Base-by-base conservation (phyloP, 108 stramenopile genomes). In the Cylindrotheca fusiformis region DNA sequence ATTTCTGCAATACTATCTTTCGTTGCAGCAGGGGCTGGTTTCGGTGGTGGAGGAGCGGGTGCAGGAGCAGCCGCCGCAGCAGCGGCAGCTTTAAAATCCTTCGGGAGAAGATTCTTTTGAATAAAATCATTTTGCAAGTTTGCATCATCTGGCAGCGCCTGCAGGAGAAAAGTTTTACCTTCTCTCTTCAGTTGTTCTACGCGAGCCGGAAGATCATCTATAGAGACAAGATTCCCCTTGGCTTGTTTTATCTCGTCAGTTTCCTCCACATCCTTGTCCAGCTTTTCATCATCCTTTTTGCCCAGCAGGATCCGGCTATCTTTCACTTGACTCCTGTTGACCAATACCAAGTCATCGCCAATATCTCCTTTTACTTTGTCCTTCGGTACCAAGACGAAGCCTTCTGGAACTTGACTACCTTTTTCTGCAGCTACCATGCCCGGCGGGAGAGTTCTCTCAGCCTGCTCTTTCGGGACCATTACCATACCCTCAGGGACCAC, bases 121-220 rank as follows among this genome's bases (percentile, higher is more conserved):
- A 74, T 66, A 26, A 74, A 74, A 45, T 74, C 72, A 33, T 74
- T 36, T 67, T 67, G 58, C 60, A 74, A 56, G 28, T 66, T 48
- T 53, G 27, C 33, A 45, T 74, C 72, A 23, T 60, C 54, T 1
- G 65, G 68, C 27, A 78, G 67, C 0, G 73, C 69, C 24, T 75
- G 69, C 18, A 80, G 55, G 3, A 80, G 65, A 60, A 80, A 80
- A 23, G 26, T 29, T 49, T 68, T 67, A 4, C 48, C 58, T 24
- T 71, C 65, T 53, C 53, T 48, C 52, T 64, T 67, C 20, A 74
- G 23, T 58, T 57, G 52, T 28, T 74, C 65, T 4, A 80, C 62
- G 25, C 66, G 49, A 30, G 65, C 61, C 31, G 79, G 45, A 18
- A 80, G 33, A 22, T 80, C 67, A 60, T 80, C 74, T 27, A 80